phyloP scores from a whole-genome alignment of 768 basidiomycete species.

The Serpula lacrymans region DNA sequence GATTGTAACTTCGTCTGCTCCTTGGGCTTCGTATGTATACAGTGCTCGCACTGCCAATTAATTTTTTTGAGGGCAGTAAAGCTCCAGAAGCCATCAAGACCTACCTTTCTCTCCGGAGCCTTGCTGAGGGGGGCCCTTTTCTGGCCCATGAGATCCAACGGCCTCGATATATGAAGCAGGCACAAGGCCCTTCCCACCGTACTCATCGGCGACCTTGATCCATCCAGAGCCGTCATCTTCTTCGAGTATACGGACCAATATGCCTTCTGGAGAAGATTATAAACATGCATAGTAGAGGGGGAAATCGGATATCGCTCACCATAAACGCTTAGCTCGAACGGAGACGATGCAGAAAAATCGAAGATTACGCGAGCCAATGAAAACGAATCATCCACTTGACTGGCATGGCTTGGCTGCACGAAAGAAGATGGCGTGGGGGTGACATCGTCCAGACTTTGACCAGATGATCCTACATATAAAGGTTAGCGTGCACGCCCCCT shows the following conservation, averaged over 20 bases:
- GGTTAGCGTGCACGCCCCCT: neutral
- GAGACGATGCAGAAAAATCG: constrained; percentile 70
- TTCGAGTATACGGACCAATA: constrained; percentile 63
- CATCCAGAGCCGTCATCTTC: constrained; percentile 85
- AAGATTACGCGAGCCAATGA: constrained; percentile 64
- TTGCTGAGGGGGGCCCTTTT: constrained; percentile 20
- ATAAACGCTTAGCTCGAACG: constrained; percentile 69
- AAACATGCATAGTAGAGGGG: constrained; percentile 10
- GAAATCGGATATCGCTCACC: constrained; percentile 39
- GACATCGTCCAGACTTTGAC: constrained; percentile 3
- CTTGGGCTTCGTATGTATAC: constrained; percentile 75
- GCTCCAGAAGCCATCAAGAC: constrained; percentile 14
- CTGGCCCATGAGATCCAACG: constrained; percentile 14
- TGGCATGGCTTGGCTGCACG: constrained; percentile 37
- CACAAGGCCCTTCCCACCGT: constrained; percentile 67
- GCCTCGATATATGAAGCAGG: constrained; percentile 78
- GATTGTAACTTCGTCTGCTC: constrained; percentile 65
- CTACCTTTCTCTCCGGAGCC: constrained; percentile 50
- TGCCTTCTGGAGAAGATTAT: constrained; percentile 48
- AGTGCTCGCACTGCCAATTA: constrained; percentile 64
- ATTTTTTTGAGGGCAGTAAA: constrained; percentile 7
- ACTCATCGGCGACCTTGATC: constrained; percentile 66
- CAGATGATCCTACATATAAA: constrained; percentile 2
- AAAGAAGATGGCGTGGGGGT: constrained; percentile 58
- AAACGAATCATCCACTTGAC: constrained; percentile 40